Evolutionary conservation across 2,329 filamentous ascomycete genomes (phyloP).

Genomic region (Tolypocladium tundrense): DNA sequence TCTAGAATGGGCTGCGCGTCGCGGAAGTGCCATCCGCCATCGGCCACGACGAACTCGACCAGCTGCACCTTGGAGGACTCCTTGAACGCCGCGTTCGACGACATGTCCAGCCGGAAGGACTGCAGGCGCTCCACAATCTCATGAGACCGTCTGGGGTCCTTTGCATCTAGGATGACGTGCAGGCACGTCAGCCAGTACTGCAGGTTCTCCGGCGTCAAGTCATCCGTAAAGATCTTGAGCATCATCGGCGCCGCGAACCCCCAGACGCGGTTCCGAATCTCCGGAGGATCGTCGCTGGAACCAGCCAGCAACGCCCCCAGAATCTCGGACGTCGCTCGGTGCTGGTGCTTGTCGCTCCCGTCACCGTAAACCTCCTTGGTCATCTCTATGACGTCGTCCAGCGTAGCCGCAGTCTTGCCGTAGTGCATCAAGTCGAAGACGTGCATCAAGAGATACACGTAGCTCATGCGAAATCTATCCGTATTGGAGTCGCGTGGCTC

Average conservation of each 20-base stretch:
- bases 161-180: conserved; percentile 77
- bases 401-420: conserved; percentile 64
- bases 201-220: conserved; percentile 86
- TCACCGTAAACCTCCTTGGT: conserved; percentile 73
- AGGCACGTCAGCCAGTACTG: conserved; percentile 93
- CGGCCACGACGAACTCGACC: conserved; percentile 76
- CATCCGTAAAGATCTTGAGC: conserved; percentile 77
- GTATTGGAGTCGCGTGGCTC: conserved; percentile 74
- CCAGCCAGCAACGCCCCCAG: conserved; percentile 75
- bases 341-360: conserved; percentile 94
- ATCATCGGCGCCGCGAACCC: conserved; percentile 83
- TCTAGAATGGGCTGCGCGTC: conserved; percentile 78
- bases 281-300: conserved; percentile 65
- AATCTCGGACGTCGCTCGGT: conserved; percentile 90
- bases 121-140: conserved; percentile 77
- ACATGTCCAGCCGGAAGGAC: conserved; percentile 84
- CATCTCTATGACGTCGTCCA: conserved; percentile 81
- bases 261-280: conserved; percentile 72
- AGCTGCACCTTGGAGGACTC: conserved; percentile 94
- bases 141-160: conserved; percentile 79
- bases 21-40: conserved; percentile 94
- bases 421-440: conserved; percentile 84
- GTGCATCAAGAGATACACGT: conserved; percentile 77
- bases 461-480: conserved; percentile 84
- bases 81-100: conserved; percentile 95